These are phyloP conservation scores for Penicillium subrubescens DNA, from an alignment of 495 filamentous ascomycete genomes.

Conservation along the genomic window DNA sequence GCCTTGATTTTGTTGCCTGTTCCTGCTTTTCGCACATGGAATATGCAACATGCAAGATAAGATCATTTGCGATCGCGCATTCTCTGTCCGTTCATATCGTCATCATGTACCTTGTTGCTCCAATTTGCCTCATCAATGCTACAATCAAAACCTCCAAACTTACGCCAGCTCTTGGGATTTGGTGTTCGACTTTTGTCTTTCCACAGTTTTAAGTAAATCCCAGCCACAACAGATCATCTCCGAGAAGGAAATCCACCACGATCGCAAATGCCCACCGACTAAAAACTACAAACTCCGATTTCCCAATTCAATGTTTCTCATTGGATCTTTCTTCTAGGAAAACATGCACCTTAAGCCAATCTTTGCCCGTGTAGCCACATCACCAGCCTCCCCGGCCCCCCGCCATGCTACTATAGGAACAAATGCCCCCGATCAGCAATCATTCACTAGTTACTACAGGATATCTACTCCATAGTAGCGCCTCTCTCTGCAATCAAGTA, in stretches of 20 bases:
- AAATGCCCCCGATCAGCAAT: neutral
- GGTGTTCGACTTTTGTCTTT: no score
- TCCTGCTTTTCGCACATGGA: slow-evolving; percentile 17
- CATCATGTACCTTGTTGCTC: neutral
- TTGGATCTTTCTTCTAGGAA: neutral
- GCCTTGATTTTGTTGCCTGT: neutral
- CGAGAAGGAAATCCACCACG: neutral
- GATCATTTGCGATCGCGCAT: neutral
- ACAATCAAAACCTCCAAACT: neutral
- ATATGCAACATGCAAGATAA: slow-evolving; percentile 20
- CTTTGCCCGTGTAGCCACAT: neutral
- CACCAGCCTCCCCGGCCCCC: neutral
- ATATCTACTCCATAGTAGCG: neutral
- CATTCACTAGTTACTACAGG: neutral
- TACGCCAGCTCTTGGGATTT: no score
- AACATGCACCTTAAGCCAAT: slow-evolving; percentile 10
- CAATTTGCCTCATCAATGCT: neutral
- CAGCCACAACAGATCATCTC: slow-evolving; percentile 3
- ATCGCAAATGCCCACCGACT: neutral
- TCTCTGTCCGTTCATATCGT: neutral
- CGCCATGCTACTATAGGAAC: neutral
- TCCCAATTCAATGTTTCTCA: neutral
- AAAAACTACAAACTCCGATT: neutral
- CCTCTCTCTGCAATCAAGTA: neutral
- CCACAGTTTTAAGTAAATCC: neutral